Base-by-base conservation (phyloP, 257 asterid genomes). In the Lycium barbarum region DNA sequence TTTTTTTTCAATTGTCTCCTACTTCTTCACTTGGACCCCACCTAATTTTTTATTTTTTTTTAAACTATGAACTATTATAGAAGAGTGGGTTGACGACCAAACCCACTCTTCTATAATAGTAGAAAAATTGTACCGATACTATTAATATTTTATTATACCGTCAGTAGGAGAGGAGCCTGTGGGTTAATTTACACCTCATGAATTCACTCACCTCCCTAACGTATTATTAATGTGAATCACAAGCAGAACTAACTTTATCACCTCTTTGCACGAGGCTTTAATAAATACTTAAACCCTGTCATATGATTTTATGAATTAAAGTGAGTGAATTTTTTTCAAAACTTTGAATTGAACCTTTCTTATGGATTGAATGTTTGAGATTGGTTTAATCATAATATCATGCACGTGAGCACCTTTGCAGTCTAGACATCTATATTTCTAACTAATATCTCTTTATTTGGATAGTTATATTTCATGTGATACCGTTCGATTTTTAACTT, bases 201-300 rank as follows among this genome's bases (percentile, higher is more conserved):
- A 87, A 68, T 82, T 79, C 79, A 85, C 66, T 68, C 70, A 61
- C 81, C 78, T 45, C 66, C 88, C 81, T 20, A 89, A 85, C 18
- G 22, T 47, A n/a, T 20, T 90, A 95, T 95, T 97, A 87, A 97
- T 95, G 93, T 87, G 83, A 78, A 66, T 97, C 99, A 97, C 99
- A 97, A 93, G 96, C 35, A 78, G 83, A 85, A 9, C 81, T 51
- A 78, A 84, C 86, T 86, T 89, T 93, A 89, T 83, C 92, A 88
- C 94, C 95, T 88, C 87, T 95, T 95, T 93, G 82, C 99, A 94
- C 89, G 96, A 95, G 93, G 89, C 55, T 84, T 80, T 89, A 90
- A 91, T 94, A 90, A 89, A 91, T 86, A 85, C 66, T 68, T 68
- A 86, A 92, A 84, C 91, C 89, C 96, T 91, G 49, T 22, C 53